Base-by-base conservation (phyloP, 2,329 filamentous ascomycete species). In the Penicillium sp. region DNA sequence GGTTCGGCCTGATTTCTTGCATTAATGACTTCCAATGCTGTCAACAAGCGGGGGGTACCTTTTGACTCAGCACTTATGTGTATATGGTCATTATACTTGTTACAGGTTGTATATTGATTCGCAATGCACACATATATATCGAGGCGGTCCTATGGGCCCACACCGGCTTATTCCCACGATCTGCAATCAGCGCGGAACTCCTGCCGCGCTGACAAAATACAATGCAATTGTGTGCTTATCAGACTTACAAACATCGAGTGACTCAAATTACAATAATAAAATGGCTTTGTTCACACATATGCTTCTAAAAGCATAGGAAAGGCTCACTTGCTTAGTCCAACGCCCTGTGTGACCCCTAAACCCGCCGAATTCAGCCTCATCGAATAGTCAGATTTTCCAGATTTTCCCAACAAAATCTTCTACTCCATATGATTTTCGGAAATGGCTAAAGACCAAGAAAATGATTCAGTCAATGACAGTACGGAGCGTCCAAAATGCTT, bases 401-500 rank as follows among this genome's bases (percentile, higher is more conserved):
- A 44, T 18, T 37, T 47, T 31, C n/a, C 18, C 43, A 49, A 29
- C 37, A 26, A 26, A 11, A 14, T 16, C 11, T 29, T 22, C 9
- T 14, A 10, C 13, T 9, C 14, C 5, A 4, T 6, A 53, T 47
- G 38, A 40, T 29, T 16, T 20, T 20, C 14, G 13, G 11, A 42
- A 42, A 48, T 51, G 45, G 20, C 20, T 6, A 26, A 39, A 22
- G 57, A 64, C 10, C 56, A 54, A 45, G 64, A 64, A 40, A 61
- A 62, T 24, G 45, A 52, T 13, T 40, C 53, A 7, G 38, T 53
- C 18, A 55, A 26, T 26, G 39, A 31, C 22, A 31, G 50, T 45
- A 29, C 55, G 8, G 37, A 57, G 32, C 58, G 64, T 24, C 57
- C 65, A 7, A 50, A 58, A 47, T 65, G 83, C 72, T 89, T 89